These are phyloP conservation scores for Penicillium sp. DNA, from an alignment of 2,329 filamentous ascomycete genomes.

Conservation along the genomic window DNA sequence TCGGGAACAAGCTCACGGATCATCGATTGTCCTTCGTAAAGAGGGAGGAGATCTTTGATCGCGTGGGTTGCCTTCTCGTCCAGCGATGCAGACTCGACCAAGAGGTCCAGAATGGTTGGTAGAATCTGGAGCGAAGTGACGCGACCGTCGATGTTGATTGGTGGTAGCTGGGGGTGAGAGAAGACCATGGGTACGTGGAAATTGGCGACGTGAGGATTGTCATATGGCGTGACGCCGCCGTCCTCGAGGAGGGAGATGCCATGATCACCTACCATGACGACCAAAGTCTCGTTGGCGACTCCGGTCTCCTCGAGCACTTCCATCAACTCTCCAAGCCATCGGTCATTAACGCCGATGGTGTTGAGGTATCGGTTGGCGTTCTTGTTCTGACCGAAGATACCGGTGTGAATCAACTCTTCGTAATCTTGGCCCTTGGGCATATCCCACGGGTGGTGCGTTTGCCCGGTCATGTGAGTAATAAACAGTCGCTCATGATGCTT, in stretches of 20 bases:
- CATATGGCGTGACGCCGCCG: conserved; percentile 20
- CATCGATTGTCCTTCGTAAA: conserved; percentile 51
- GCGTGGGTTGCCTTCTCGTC: conserved; percentile 30
- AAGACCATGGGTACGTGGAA: conserved; percentile 24
- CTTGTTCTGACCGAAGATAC: conserved; percentile 13
- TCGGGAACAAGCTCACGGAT: conserved; percentile 40
- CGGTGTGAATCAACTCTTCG: conserved; percentile 18
- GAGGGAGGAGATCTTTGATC: conserved; percentile 42
- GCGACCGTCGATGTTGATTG: conserved; percentile 20
- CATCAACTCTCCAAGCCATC: conserved; percentile 24
- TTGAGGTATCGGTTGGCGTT: conserved; percentile 22
- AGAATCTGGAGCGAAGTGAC: conserved; percentile 37
- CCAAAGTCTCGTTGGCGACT: conserved; percentile 21
- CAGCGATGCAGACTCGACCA: conserved; percentile 43
- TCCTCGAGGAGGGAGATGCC: conserved; percentile 23
- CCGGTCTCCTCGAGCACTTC: conserved; percentile 18
- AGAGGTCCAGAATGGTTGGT: conserved; percentile 48
- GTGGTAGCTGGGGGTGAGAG: conserved; percentile 22
- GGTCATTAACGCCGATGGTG: conserved; percentile 20
- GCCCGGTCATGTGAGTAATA: conserved; percentile 27
- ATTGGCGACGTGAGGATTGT: conserved; percentile 23
- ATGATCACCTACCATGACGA: conserved; percentile 25
- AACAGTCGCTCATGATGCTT: conserved; percentile 25
- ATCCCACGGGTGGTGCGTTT: conserved; percentile 28
- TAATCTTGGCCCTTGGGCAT: conserved; percentile 19